Evolutionary conservation across 192 early-diverging fungal species (phyloP), one percentile per base, ranked within the genome.

Genomic region (Kappamyces sp.): DNA sequence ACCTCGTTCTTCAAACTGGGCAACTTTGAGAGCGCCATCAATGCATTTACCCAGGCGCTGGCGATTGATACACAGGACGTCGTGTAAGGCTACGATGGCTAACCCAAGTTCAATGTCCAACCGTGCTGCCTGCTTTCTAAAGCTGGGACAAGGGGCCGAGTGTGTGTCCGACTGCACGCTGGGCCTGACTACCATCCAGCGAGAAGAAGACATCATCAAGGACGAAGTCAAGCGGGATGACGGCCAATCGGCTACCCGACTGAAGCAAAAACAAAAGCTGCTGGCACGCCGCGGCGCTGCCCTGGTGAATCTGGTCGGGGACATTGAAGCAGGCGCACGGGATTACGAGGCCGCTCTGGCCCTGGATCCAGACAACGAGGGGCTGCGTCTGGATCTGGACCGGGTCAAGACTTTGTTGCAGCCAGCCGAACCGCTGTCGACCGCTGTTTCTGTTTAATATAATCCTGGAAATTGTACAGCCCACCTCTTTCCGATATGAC

Each of bases 21-120:
- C 43, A 74, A 80, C 47, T 75, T 73, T 45, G 71, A 74, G 5
- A 75, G 78, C 46, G 86, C 88, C n/a, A 76, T 86, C 36, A 86
- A 87, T 31, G 75, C 81, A 46, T 89, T 86, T 54, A 83, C 83
- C 11, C 71, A 81, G 5, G 84, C 86, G 5, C 57, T 91, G 49
- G 77, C 70, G 1, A 64, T 87, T 14, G 86, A 89, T 49, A 68
- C 78, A 6, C 62, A 68, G 40, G 84, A 84, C 58, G 55, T 73
- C 14, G 74, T 76, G 36, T 86, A 80, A 43, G 73, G 15, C 5
- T 12, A 47, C 50, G 30, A 37, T 53, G 5, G 54, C 50, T 29
- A 43, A 35, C 8, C 22, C 12, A 33, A 74, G 68, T 14, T 66
- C 58, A 39, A 74, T 83, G 58, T 80, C 81, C 22, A 90, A 89